These are phyloP conservation scores for Epichloe brachyelytri DNA, from an alignment of 2,329 filamentous ascomycete genomes.

Conservation along the genomic window DNA sequence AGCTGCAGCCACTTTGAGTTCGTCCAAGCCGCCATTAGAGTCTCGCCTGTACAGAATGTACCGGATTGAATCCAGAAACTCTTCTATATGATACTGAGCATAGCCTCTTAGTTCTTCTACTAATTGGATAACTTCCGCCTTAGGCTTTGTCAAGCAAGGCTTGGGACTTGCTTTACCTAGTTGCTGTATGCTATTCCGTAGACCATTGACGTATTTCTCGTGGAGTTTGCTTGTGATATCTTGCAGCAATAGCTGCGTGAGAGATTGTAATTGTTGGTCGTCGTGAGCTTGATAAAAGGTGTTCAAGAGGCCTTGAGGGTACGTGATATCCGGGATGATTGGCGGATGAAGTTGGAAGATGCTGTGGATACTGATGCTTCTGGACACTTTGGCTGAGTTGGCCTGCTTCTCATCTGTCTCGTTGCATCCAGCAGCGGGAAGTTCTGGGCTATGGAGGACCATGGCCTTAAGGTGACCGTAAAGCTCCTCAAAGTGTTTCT, in stretches of 20 bases:
- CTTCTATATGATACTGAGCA: not conserved
- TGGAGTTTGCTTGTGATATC: not conserved
- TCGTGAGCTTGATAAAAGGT: not conserved
- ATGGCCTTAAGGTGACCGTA: not conserved
- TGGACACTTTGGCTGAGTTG: not conserved
- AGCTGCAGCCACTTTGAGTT: not conserved
- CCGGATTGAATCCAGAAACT: not conserved
- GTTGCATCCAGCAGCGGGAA: not conserved
- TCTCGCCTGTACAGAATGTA: not conserved
- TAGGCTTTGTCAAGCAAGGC: not conserved
- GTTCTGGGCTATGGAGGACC: not conserved
- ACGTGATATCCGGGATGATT: not conserved
- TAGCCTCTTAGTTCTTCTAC: not conserved
- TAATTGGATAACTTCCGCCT: not conserved
- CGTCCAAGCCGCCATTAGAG: not conserved
- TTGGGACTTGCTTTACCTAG: not conserved
- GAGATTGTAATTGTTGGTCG: not conserved
- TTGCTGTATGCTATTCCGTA: not conserved
- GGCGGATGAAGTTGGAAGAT: not conserved
- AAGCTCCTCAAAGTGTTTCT: not conserved
- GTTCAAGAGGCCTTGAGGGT: not conserved
- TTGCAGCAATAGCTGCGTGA: not conserved
- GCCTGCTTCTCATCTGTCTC: not conserved
- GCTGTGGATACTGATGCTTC: not conserved
- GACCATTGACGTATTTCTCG: not conserved